Evolutionary conservation across 1,139 yeast genomes (phyloP).

Genomic region (Yamadazyma dushanensis): DNA sequence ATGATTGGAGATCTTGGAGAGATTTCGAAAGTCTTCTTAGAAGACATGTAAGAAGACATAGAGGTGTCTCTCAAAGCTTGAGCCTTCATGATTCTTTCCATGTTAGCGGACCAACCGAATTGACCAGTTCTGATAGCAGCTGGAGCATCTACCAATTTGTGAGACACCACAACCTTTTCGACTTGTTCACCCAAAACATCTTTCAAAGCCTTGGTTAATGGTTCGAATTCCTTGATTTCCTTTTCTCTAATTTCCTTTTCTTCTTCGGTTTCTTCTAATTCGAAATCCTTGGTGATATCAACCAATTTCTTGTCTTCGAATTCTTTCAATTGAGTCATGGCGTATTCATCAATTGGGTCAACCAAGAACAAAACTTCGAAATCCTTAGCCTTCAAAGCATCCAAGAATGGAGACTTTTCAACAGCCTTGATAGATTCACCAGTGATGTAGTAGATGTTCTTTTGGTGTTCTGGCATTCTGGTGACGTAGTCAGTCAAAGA

Average conservation of each 20-base stretch:
- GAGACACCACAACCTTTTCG: slow-evolving; percentile 98
- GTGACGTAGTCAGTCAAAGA: slow-evolving; percentile 96
- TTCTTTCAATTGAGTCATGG: slow-evolving; percentile 99
- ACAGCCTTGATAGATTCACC: slow-evolving; percentile 98
- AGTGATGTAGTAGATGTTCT: slow-evolving; percentile 98
- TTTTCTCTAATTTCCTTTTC: slow-evolving; percentile 93
- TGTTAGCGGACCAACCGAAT: slow-evolving; percentile 99
- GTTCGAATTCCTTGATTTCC: slow-evolving; percentile 90
- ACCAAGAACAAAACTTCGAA: slow-evolving; percentile 97
- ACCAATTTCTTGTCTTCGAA: slow-evolving; percentile 99
- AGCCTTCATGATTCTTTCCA: slow-evolving; percentile 99
- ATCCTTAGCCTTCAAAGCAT: slow-evolving; percentile 97
- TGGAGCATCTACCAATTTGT: slow-evolving; percentile 97
- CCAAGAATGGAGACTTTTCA: slow-evolving; percentile 99
- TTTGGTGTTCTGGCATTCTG: slow-evolving; percentile 99
- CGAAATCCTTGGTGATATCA: slow-evolving; percentile 98
- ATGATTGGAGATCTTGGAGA: slow-evolving; percentile 96
- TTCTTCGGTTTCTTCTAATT: slow-evolving; percentile 97
- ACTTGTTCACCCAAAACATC: slow-evolving; percentile 98
- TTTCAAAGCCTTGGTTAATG: slow-evolving; percentile 92
- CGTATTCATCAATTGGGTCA: slow-evolving; percentile 99
- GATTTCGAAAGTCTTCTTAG: slow-evolving; percentile 98
- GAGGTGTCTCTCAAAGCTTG: slow-evolving; percentile 99
- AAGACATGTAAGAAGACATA: slow-evolving; percentile 99
- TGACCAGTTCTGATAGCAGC: slow-evolving; percentile 99